Conservation (phyloP, 352 stramenopile genomes). For the Phytophthora vignae region DNA sequence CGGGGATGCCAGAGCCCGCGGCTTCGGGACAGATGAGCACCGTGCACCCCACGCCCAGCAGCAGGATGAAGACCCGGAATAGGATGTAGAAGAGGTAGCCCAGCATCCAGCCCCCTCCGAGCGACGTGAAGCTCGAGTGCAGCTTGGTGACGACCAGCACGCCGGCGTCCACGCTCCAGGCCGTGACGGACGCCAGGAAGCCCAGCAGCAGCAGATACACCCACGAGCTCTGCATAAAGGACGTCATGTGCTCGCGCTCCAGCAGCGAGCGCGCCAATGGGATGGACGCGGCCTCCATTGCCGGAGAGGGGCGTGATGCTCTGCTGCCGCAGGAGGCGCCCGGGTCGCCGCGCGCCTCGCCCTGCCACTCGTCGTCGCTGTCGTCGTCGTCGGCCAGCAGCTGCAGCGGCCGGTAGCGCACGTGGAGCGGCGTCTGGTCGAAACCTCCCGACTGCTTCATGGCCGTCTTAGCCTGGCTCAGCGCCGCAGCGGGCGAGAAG, state of each 20-base stretch:
- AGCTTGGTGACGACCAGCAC: slow-evolving; percentile 55
- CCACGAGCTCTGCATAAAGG: slow-evolving; percentile 79
- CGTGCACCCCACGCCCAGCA: slow-evolving; percentile 68
- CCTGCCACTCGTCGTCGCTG: slow-evolving; percentile 40
- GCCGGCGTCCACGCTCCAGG: slow-evolving; percentile 72
- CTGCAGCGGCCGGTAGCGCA: slow-evolving; percentile 40
- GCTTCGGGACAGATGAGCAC: slow-evolving; percentile 70
- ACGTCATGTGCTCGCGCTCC: slow-evolving; percentile 66
- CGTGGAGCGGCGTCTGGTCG: slow-evolving; percentile 11
- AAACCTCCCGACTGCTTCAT: slow-evolving; percentile 25
- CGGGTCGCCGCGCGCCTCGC: slow-evolving; percentile 22
- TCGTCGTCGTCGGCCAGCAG: slow-evolving; percentile 34
- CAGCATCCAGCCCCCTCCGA: slow-evolving; percentile 60
- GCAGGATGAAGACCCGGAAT: slow-evolving; percentile 66
- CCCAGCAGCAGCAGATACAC: slow-evolving; percentile 76
- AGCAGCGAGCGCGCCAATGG: slow-evolving; percentile 42
- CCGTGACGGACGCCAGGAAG: slow-evolving; percentile 57
- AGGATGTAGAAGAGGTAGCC: slow-evolving; percentile 69
- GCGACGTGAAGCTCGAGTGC: slow-evolving; percentile 49
- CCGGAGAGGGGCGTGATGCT: slow-evolving; percentile 9
- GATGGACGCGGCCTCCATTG: slow-evolving; percentile 33
- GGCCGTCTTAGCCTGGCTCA: slow-evolving; percentile 17
- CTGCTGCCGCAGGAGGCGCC: slow-evolving; percentile 4
- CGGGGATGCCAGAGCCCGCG: slow-evolving; percentile 75
- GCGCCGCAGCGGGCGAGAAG: slow-evolving; percentile 29